Conservation (phyloP, 805 yeast genomes). For the Wickerhamomyces bovis region DNA sequence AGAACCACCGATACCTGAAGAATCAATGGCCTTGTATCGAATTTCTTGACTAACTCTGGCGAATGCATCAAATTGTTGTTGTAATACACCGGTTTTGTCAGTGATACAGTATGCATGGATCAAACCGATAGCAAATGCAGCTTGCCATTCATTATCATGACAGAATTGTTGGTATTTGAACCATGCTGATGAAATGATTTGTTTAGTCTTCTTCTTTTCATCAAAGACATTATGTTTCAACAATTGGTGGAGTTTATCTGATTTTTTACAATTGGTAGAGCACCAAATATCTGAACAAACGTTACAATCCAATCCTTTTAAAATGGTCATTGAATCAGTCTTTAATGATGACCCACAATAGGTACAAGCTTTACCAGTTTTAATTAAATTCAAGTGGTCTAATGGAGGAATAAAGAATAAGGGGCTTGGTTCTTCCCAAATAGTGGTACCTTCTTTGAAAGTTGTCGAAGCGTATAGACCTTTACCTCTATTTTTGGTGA, state of each 20-base stretch:
- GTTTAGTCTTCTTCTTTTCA: constrained; percentile 28
- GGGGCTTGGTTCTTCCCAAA: constrained; percentile 59
- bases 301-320: constrained; percentile 57
- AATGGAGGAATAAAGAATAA: constrained; percentile 61
- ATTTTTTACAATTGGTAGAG: constrained; percentile 50
- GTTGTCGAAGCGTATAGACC: constrained; percentile 48
- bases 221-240: constrained; percentile 49
- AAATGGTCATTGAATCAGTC: constrained; percentile 10
- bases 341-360: constrained; percentile 50
- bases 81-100: constrained; percentile 36
- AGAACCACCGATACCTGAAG: constrained; percentile 36
- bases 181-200: constrained; percentile 46
- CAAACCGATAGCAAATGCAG: constrained; percentile 58
- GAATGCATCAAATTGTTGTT: constrained; percentile 50
- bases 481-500: constrained; percentile 53
- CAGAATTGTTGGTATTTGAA: constrained; percentile 53
- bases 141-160: constrained; percentile 59
- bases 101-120: constrained; percentile 39
- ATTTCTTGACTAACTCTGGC: constrained; percentile 65
- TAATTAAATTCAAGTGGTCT: constrained; percentile 54
- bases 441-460: constrained; percentile 42
- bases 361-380: constrained; percentile 62
- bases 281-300: constrained; percentile 71
- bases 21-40: constrained; percentile 52
- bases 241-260: constrained; percentile 45